Percentiles rank a stretch among this genome's conserved stretches.
Evolutionary conservation across 331 rosid species (phyloP).

Genomic region (Pyrus hybrid): DNA sequence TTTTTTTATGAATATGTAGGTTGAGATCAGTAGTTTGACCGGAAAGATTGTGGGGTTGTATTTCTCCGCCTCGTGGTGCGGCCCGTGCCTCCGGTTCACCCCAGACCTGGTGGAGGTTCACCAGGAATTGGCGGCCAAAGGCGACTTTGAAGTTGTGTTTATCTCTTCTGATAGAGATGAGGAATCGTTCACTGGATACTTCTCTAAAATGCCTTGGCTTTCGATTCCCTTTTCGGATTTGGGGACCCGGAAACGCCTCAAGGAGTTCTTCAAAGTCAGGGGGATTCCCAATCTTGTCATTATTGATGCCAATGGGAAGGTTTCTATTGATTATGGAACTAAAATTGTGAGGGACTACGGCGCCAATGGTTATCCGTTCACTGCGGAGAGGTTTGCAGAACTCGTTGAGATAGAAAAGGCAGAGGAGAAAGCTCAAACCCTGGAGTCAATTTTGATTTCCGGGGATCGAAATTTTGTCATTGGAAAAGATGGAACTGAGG

Average conservation of each 20-base stretch:
- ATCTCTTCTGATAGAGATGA: slow-evolving; percentile 35
- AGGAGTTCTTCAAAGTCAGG: slow-evolving; percentile 30
- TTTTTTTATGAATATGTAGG: slow-evolving; percentile 9
- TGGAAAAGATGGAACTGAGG: slow-evolving; percentile 50
- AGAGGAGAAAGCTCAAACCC: slow-evolving; percentile 46
- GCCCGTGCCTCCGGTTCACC: slow-evolving; percentile 38
- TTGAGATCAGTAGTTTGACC: slow-evolving; percentile 15
- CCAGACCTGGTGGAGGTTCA: slow-evolving; percentile 27
- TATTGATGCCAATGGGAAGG: slow-evolving; percentile 29
- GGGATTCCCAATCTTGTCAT: slow-evolving; percentile 40
- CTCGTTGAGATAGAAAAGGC: slow-evolving; percentile 52
- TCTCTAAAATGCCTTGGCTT: slow-evolving; percentile 46
- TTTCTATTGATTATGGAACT: slow-evolving; percentile 21
- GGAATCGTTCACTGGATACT: slow-evolving; percentile 25
- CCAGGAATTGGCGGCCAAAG: slow-evolving; percentile 25
- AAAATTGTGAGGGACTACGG: slow-evolving; percentile 29
- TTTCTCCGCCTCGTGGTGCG: slow-evolving; percentile 44
- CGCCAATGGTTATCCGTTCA: slow-evolving; percentile 71
- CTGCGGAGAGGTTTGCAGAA: slow-evolving; percentile 51
- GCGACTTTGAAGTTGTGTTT: slow-evolving; percentile 34
- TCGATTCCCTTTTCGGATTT: slow-evolving; percentile 37
- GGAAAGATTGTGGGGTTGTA: slow-evolving; percentile 38
- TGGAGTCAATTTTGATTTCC: slow-evolving; percentile 58
- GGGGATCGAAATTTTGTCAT: slow-evolving; percentile 44
- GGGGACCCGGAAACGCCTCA: slow-evolving; percentile 31